Percentiles rank a stretch among this genome's conserved stretches.
These are phyloP conservation scores for Acacia acuminata DNA, from an alignment of 306 rosid species.

Conservation along the genomic window DNA sequence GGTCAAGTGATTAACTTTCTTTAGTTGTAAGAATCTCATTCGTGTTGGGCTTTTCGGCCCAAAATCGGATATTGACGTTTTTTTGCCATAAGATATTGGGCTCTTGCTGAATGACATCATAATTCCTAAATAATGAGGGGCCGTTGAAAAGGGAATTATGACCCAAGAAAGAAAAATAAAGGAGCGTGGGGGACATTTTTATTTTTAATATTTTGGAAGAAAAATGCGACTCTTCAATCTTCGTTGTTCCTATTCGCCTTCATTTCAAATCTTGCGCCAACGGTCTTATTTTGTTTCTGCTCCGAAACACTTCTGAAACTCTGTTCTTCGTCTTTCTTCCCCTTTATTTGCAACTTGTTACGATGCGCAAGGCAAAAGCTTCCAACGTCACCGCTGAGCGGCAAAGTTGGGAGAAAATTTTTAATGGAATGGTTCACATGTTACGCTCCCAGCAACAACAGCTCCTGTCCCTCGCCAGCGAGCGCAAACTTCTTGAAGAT, in stretches of 20 bases:
- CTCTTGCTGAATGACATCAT: no score
- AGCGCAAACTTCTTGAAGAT: slow-evolving; percentile 59
- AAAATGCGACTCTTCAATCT: not conserved
- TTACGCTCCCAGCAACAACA: slow-evolving; percentile 58
- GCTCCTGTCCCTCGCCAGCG: slow-evolving; percentile 56
- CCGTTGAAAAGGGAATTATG: not conserved
- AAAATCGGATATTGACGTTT: no score
- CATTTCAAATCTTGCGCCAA: not conserved
- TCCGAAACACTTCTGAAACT: slow-evolving; percentile 6
- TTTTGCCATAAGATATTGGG: no score
- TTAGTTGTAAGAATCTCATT: no score
- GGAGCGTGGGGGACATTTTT: no score
- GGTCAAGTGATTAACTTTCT: no score
- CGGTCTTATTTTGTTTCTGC: not conserved
- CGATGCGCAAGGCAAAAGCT: slow-evolving; percentile 43
- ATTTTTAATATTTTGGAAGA: not conserved
- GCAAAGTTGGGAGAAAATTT: slow-evolving; percentile 60
- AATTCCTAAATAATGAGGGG: no score
- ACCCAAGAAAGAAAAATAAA: not conserved
- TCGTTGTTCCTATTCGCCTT: not conserved
- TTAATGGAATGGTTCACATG: slow-evolving; percentile 56
- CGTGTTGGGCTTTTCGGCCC: no score
- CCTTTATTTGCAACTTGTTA: not conserved
- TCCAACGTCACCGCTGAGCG: slow-evolving; percentile 35
- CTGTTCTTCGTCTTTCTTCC: not conserved